Evolutionary conservation across 2,329 filamentous ascomycete genomes (phyloP).

Genomic region (Xenoacremonium recifei): DNA sequence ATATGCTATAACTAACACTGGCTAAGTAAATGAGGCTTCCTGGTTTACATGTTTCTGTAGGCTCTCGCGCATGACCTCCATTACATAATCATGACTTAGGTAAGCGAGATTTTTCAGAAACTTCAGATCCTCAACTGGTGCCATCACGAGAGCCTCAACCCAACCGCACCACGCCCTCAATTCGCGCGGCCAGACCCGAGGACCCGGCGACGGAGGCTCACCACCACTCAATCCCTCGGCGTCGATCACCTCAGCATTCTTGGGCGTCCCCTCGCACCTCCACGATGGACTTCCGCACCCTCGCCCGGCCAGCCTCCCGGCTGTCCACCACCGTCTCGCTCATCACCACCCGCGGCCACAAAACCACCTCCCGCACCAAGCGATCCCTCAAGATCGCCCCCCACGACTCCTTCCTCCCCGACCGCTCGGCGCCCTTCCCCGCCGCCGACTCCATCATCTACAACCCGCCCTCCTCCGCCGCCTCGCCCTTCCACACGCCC

Average conservation of each 20-base stretch:
- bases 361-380: conserved; percentile 54
- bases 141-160: conserved; percentile 12
- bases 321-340: conserved; percentile 29
- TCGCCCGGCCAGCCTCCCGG: conserved; percentile 34
- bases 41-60: too few relatives aligned
- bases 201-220: conserved; percentile 14
- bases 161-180: conserved; percentile 21
- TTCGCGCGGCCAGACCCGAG: conserved; percentile 22
- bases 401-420: conserved; percentile 57
- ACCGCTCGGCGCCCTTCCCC: conserved; percentile 28
- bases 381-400: conserved; percentile 58
- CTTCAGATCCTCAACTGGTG: conserved; percentile 22
- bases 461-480: conserved; percentile 54
- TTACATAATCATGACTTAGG: conserved; percentile 19
- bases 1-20: too few relatives aligned
- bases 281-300: conserved; percentile 35
- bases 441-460: conserved; percentile 48
- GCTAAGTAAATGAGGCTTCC: too few relatives aligned
- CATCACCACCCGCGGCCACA: conserved; percentile 40
- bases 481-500: conserved; percentile 63
- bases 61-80: not conserved
- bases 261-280: not conserved
- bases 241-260: not conserved
- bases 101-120: conserved; percentile 21
- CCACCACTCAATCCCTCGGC: conserved; percentile 4